Evolutionary conservation across 352 stramenopile genomes (phyloP), one percentile per base, ranked within the genome.

Genomic region (Globisporangium takayamanum): DNA sequence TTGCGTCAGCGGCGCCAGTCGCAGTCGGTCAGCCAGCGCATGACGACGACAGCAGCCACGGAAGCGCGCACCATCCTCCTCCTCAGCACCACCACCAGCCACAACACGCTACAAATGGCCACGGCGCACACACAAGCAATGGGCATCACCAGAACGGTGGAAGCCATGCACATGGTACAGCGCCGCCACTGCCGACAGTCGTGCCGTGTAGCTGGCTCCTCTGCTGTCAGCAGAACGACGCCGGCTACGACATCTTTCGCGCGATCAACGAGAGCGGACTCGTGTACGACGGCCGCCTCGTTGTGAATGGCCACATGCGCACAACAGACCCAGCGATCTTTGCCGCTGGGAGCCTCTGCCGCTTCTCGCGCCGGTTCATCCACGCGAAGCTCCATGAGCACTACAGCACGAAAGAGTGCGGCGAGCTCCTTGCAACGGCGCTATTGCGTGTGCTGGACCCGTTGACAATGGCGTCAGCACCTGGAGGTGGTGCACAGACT

Each of bases 211-310:
- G 69, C 3, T 82, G 92, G 68, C 49, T 97, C 39, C 70, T 96
- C 36, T 92, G 83, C 64, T 95, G 80, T 46, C 85, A 89, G 56
- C 76, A 90, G 25, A 86, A 84, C 46, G 89, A 97, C 61, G 78
- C 87, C 14, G 87, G 96, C 64, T 74, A 80, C 16, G 88, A 96
- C 67, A 67, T 96, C 1, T 98, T 97, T 63, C 76, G 76, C 5
- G 89, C 89, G 11, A 87, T 96, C 50, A 97, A 97, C 64, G 86
- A 95, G 48, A 88, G 80, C 55, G 92, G 90, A 7, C 78, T 98
- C 36, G 90, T 97, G 22, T 97, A 96, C 65, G 90, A 98, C 62
- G 90, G 90, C 0, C 76, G 88, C 0, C 76, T 98, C 30, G 89
- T 97, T 36, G 90, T 97, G 22, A 88, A 95, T 59, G 80, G 80